Conservation (phyloP, 129 eudicot species). For the Rutidosis leptorrhynchoides region DNA sequence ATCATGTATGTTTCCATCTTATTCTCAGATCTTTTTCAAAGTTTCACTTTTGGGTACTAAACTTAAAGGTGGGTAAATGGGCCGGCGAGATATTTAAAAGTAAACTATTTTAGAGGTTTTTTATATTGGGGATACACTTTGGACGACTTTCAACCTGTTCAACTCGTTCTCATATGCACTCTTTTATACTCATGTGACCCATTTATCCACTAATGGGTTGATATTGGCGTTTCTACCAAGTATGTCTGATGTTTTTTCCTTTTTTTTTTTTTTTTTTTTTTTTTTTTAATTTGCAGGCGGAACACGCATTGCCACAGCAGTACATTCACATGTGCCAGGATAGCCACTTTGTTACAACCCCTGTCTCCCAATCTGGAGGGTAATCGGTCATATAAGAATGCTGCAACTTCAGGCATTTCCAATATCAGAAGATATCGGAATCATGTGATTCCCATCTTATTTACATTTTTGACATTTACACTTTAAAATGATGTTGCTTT, state of each 20-base stretch:
- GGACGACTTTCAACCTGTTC: not conserved
- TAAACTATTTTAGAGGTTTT: not conserved
- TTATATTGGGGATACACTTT: not conserved
- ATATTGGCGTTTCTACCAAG: not conserved
- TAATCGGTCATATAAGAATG: slow-evolving; percentile 35
- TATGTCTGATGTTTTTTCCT: not conserved
- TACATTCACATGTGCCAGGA: slow-evolving; percentile 65
- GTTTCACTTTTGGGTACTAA: not conserved
- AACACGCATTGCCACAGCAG: slow-evolving; percentile 91
- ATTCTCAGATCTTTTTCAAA: not conserved
- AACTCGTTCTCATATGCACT: not conserved
- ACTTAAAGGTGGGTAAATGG: not conserved
- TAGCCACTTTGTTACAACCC: slow-evolving; percentile 73
- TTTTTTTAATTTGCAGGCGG: no score
- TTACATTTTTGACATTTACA: not conserved
- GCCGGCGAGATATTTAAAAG: not conserved
- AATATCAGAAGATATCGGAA: not conserved
- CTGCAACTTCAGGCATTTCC: slow-evolving; percentile 21
- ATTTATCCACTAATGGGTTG: not conserved
- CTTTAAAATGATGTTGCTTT: slow-evolving; percentile 4
- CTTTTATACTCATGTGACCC: not conserved
- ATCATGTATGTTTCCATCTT: slow-evolving; percentile 32
- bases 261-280: no score
- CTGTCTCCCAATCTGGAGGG: slow-evolving; percentile 91
- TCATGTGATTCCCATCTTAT: not conserved